phyloP scores from a whole-genome alignment of 1,284 basidiomycete genomes.

The Anthracocystis setariae region DNA sequence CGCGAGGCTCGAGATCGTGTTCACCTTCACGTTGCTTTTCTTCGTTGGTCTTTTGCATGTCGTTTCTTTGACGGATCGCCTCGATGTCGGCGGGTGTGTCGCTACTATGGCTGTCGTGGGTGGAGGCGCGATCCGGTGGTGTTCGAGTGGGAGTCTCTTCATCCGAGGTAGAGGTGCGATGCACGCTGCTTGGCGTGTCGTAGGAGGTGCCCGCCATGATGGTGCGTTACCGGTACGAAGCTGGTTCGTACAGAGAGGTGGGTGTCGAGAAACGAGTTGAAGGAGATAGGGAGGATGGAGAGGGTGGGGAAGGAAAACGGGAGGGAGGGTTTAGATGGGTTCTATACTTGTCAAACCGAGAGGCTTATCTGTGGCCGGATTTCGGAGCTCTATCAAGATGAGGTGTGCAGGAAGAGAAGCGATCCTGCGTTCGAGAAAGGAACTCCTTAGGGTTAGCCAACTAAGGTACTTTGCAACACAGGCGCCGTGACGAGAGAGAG shows the following conservation, averaged over 20 bases:
- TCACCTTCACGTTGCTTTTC: conserved; percentile 48
- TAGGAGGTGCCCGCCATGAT: conserved; percentile 18
- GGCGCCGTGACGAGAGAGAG: too few species aligned
- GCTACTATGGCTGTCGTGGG: conserved; percentile 12
- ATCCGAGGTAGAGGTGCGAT: conserved; percentile 29
- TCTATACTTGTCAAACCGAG: background rate
- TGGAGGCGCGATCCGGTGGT: conserved; percentile 7
- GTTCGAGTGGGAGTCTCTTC: conserved; percentile 24
- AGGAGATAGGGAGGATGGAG: background rate
- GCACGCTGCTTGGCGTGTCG: background rate
- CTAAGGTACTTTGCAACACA: background rate
- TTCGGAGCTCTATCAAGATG: conserved; percentile 2
- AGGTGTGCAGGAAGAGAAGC: conserved; percentile 1
- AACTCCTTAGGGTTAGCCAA: background rate
- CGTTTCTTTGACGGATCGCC: conserved; percentile 42
- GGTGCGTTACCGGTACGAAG: background rate
- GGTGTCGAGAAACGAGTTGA: background rate
- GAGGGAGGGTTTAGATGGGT: background rate
- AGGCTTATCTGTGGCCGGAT: background rate
- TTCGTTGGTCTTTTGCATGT: conserved; percentile 42
- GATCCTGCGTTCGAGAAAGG: background rate
- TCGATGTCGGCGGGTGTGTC: conserved; percentile 24
- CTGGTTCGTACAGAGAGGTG: conserved; percentile 1
- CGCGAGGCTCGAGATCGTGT: conserved; percentile 40
- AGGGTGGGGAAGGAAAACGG: background rate